phyloP scores from a whole-genome alignment of 805 yeast genomes.

The Yarrowia phangngaensis region DNA sequence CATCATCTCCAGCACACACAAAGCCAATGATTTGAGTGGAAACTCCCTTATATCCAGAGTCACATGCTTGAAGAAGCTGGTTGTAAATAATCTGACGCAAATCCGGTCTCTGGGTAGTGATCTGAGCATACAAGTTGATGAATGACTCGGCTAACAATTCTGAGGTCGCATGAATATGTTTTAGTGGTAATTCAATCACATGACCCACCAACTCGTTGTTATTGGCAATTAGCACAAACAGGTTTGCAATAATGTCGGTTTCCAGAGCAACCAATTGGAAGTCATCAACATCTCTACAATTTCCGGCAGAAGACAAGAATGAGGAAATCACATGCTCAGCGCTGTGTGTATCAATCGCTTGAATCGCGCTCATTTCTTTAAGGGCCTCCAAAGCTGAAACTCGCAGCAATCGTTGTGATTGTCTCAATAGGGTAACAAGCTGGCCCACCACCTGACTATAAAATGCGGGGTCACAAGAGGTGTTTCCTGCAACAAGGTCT shows the following conservation, averaged over 20 bases:
- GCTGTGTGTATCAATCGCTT: slow-evolving; percentile 11
- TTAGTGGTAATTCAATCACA: slow-evolving; percentile 3
- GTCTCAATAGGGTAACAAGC: slow-evolving; percentile 31
- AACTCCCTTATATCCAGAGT: slow-evolving; percentile 12
- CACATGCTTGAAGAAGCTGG: slow-evolving; percentile 14
- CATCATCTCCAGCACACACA: slow-evolving; percentile 12
- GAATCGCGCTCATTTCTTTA: slow-evolving; percentile 13
- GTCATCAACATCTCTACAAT: slow-evolving; percentile 5
- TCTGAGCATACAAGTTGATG: slow-evolving; percentile 17
- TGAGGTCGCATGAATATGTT: slow-evolving; percentile 11
- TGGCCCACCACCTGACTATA: slow-evolving; percentile 28
- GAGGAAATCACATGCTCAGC: slow-evolving; percentile 12
- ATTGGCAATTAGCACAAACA: not conserved
- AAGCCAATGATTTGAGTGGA: slow-evolving; percentile 13
- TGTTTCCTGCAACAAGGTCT: slow-evolving; percentile 28
- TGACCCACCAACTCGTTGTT: slow-evolving; percentile 2
- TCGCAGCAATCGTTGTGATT: slow-evolving; percentile 33
- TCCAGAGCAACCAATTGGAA: slow-evolving; percentile 21
- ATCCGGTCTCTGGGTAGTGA: slow-evolving; percentile 2
- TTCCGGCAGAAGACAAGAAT: not conserved
- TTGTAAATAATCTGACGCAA: slow-evolving; percentile 11
- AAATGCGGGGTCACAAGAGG: slow-evolving; percentile 32
- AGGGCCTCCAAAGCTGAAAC: slow-evolving; percentile 33
- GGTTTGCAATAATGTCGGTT: slow-evolving; percentile 9
- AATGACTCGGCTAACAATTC: slow-evolving; percentile 15